Conservation (phyloP, 2,329 filamentous ascomycete species). For the Knoxdaviesia capensis region DNA sequence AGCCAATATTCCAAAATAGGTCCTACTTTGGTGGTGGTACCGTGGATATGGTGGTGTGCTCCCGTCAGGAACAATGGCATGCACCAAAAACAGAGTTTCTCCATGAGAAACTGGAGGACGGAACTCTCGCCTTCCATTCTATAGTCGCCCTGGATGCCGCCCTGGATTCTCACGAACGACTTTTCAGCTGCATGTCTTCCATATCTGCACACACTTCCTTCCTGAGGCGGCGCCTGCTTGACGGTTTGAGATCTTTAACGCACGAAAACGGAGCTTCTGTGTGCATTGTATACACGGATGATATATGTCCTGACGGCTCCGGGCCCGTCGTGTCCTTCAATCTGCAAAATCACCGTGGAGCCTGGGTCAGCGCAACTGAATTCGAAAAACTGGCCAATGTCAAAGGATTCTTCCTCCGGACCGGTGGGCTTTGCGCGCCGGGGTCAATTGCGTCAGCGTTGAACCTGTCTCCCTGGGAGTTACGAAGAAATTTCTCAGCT, state of each 20-base stretch:
- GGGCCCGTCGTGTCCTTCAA: slow-evolving; percentile 80
- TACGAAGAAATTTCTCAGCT: slow-evolving; percentile 65
- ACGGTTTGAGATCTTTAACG: slow-evolving; percentile 34
- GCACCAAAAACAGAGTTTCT: slow-evolving; percentile 16
- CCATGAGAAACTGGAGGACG: slow-evolving; percentile 45
- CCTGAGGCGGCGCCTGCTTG: slow-evolving; percentile 37
- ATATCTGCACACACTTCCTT: slow-evolving; percentile 53
- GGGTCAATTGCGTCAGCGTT: slow-evolving; percentile 62
- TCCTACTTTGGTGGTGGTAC: slow-evolving; percentile 52
- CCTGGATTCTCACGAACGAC: slow-evolving; percentile 30
- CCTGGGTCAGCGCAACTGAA: slow-evolving; percentile 64
- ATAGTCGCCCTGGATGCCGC: slow-evolving; percentile 42
- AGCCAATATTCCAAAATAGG: slow-evolving; percentile 30
- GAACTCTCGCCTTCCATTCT: slow-evolving; percentile 43
- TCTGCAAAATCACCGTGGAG: slow-evolving; percentile 43
- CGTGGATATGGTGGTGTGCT: slow-evolving; percentile 27
- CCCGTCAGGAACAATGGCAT: slow-evolving; percentile 13
- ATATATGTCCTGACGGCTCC: slow-evolving; percentile 15
- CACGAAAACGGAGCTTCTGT: slow-evolving; percentile 51
- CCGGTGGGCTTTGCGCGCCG: slow-evolving; percentile 80
- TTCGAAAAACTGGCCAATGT: slow-evolving; percentile 71
- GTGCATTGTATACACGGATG: slow-evolving; percentile 42
- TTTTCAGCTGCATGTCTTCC: slow-evolving; percentile 37
- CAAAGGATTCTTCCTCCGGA: slow-evolving; percentile 66
- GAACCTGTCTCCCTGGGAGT: slow-evolving; percentile 58